phyloP scores from a whole-genome alignment of 2,329 filamentous ascomycete genomes.

The Gyromitra esculenta region DNA sequence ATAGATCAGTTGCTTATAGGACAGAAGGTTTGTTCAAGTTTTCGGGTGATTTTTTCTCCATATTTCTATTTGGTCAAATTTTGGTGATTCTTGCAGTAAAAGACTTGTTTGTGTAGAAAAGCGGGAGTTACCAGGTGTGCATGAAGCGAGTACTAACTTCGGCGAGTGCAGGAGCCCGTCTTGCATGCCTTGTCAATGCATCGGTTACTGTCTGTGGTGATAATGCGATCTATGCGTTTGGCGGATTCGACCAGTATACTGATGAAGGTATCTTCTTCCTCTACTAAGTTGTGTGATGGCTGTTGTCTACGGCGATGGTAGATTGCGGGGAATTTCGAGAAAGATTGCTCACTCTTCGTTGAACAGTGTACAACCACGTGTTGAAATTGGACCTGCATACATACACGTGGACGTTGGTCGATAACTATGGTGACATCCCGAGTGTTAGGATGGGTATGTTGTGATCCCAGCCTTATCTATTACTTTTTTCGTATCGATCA shows the following conservation, averaged over 20 bases:
- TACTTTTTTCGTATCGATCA: constrained; percentile 45
- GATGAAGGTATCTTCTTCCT: constrained; percentile 73
- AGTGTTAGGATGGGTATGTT: constrained; percentile 90
- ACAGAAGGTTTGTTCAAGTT: constrained; percentile 55
- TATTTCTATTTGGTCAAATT: constrained; percentile 37
- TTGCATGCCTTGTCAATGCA: constrained; percentile 95
- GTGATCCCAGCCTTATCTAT: constrained; percentile 43
- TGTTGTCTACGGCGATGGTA: neutral
- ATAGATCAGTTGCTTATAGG: constrained; percentile 53
- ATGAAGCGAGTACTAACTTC: constrained; percentile 15
- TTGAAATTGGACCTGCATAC: constrained; percentile 85
- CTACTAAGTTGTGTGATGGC: neutral
- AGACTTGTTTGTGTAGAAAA: constrained; percentile 25
- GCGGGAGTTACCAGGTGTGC: constrained; percentile 24
- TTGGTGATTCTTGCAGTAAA: constrained; percentile 37
- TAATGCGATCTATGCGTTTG: constrained; percentile 97
- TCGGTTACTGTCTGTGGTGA: constrained; percentile 99
- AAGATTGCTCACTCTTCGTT: constrained; percentile 34
- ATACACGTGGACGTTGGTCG: constrained; percentile 92
- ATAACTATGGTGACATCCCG: constrained; percentile 98
- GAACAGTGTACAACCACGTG: constrained; percentile 90
- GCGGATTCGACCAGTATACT: constrained; percentile 97
- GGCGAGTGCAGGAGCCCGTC: constrained; percentile 65
- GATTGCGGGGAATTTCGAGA: constrained; percentile 12
- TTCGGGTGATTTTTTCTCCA: constrained; percentile 53